Evolutionary conservation across 371 early-diverging fungal genomes (phyloP).

Genomic region (Mucor lusitanicus): DNA sequence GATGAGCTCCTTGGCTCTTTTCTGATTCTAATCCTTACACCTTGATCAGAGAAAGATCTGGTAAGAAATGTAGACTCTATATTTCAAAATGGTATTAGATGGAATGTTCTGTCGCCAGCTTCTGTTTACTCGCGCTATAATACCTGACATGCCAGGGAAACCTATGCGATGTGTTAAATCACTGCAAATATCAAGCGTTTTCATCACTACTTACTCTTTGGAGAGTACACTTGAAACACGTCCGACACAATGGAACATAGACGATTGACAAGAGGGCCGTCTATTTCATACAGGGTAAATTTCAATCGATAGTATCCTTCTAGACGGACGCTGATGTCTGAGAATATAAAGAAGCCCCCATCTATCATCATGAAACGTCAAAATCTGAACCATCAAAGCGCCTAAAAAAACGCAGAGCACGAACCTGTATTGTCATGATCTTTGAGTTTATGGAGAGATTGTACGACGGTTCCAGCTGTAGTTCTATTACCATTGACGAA

Average conservation of each 20-base stretch:
- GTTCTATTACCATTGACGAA: constrained; percentile 43
- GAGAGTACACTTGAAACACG: constrained; percentile 22
- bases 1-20: constrained; percentile 30
- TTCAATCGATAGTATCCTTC: constrained; percentile 89
- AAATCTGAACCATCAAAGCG: background rate
- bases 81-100: background rate
- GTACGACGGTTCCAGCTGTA: constrained; percentile 52
- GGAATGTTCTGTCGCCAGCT: background rate
- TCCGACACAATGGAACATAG: constrained; percentile 51
- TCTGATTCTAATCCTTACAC: constrained; percentile 32
- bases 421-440: constrained; percentile 44
- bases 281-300: constrained; percentile 87
- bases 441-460: constrained; percentile 53
- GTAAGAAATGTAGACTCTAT: constrained; percentile 32
- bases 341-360: constrained; percentile 93
- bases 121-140: constrained; percentile 15
- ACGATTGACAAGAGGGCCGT: constrained; percentile 43
- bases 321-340: constrained; percentile 88
- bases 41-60: constrained; percentile 33
- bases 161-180: constrained; percentile 56
- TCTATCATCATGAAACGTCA: constrained; percentile 43
- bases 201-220: constrained; percentile 16
- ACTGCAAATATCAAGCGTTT: background rate
- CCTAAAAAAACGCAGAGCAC: background rate
- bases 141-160: constrained; percentile 88